phyloP scores from a whole-genome alignment of 441 rosid genomes.

The Aquilaria agallochum region DNA sequence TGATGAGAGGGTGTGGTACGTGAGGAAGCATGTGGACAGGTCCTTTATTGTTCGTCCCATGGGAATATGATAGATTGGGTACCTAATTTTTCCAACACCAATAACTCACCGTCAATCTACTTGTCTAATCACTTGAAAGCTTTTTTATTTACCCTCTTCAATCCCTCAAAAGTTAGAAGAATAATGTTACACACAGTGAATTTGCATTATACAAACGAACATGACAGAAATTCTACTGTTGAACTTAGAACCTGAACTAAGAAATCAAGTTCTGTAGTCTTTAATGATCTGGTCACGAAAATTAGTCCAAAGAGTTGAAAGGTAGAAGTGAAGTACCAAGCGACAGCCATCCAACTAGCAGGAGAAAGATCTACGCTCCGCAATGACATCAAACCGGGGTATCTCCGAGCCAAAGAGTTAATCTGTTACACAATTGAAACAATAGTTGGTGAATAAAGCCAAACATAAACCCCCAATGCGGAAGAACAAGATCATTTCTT shows the following conservation, averaged over 20 bases:
- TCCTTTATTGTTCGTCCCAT: constrained; percentile 97
- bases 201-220: background rate
- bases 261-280: too few relatives aligned
- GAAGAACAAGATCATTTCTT: too few relatives aligned
- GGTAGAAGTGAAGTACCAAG: constrained; percentile 52
- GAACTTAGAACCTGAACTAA: too few relatives aligned
- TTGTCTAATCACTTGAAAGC: too few relatives aligned
- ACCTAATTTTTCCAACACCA: constrained; percentile 32
- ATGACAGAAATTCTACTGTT: constrained; percentile 1
- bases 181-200: too few relatives aligned
- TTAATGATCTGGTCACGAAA: too few relatives aligned
- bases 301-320: background rate
- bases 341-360: constrained; percentile 99
- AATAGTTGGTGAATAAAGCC: too few relatives aligned
- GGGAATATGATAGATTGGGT: constrained; percentile 95
- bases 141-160: too few relatives aligned
- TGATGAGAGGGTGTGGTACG: constrained; percentile 94
- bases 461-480: too few relatives aligned
- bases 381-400: constrained; percentile 77
- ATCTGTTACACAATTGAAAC: constrained; percentile 46
- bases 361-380: constrained; percentile 98
- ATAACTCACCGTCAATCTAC: too few relatives aligned
- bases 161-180: too few relatives aligned
- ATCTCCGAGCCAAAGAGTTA: constrained; percentile 58
- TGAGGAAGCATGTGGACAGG: constrained; percentile 89